phyloP scores from a whole-genome alignment of 176 grass and related monocot species.

The Neostapfia colusana region DNA sequence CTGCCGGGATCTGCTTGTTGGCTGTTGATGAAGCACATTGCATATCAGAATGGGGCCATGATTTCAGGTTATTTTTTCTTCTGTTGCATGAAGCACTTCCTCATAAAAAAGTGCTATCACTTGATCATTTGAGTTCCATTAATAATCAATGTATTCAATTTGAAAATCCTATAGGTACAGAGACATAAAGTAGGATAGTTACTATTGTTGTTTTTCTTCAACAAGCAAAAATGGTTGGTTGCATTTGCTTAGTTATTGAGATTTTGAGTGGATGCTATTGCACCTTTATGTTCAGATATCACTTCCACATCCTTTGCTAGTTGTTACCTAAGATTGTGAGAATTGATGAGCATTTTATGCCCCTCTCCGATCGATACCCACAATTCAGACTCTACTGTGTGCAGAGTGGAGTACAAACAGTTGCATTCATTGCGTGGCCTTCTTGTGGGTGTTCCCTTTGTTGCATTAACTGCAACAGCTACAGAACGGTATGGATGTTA shows the following conservation, averaged over 20 bases:
- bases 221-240: neutral
- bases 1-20: conserved; percentile 73
- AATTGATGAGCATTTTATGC: neutral
- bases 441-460: conserved; percentile 79
- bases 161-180: conserved; percentile 16
- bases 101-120: neutral
- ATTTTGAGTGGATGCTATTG: neutral
- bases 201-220: neutral
- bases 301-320: neutral
- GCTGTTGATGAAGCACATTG: conserved; percentile 96
- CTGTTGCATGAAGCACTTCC: neutral
- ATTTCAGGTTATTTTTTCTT: conserved; percentile 75
- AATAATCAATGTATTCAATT: conserved; percentile 7
- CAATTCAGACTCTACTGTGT: conserved; percentile 22
- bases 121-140: conserved; percentile 5
- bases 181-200: neutral
- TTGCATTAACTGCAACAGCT: conserved; percentile 93
- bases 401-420: conserved; percentile 84
- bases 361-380: neutral
- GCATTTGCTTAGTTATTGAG: conserved; percentile 1
- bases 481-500: conserved; percentile 65
- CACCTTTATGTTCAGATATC: neutral
- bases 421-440: conserved; percentile 65
- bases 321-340: neutral
- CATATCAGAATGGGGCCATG: conserved; percentile 98